These are phyloP conservation scores for Groenewaldozyma auringiensis DNA, from an alignment of 1,139 yeast species.

Conservation along the genomic window DNA sequence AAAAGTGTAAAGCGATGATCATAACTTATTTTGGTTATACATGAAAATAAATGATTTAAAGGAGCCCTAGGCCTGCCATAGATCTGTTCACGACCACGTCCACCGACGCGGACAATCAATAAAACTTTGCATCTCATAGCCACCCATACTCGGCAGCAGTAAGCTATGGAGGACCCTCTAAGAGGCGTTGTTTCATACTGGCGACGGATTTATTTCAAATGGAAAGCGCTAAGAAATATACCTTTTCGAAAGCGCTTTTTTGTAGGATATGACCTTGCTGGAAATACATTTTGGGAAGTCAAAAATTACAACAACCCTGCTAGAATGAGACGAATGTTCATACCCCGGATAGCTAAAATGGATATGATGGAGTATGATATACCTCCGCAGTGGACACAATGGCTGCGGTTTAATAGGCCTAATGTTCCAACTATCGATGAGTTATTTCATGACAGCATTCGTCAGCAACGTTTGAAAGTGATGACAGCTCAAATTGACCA, in stretches of 20 bases:
- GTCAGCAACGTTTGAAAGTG: conserved; percentile 49
- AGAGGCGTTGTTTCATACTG: conserved; percentile 30
- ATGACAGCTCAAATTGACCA: conserved; percentile 55
- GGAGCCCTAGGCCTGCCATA: no score
- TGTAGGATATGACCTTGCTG: conserved; percentile 63
- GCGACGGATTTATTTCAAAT: conserved; percentile 45
- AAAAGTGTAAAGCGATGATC: no score
- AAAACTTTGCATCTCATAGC: no score
- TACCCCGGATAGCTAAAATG: conserved; percentile 28
- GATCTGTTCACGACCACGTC: no score
- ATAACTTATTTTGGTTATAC: no score
- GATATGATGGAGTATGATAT: conserved; percentile 37
- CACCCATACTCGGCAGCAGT: not conserved
- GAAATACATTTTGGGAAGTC: conserved; percentile 83
- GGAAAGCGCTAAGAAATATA: conserved; percentile 53
- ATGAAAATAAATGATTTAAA: no score
- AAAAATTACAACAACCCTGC: conserved; percentile 35
- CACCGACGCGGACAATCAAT: no score
- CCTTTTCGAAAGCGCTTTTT: conserved; percentile 52
- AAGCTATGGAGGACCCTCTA: conserved; percentile 33
- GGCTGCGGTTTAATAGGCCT: conserved; percentile 62
- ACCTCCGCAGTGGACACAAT: conserved; percentile 72
- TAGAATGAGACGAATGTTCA: conserved; percentile 36
- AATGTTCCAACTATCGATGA: conserved; percentile 57
- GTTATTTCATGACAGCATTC: conserved; percentile 46